Evolutionary conservation across 352 stramenopile genomes (phyloP).

Genomic region (Phytophthora ohioensis): DNA sequence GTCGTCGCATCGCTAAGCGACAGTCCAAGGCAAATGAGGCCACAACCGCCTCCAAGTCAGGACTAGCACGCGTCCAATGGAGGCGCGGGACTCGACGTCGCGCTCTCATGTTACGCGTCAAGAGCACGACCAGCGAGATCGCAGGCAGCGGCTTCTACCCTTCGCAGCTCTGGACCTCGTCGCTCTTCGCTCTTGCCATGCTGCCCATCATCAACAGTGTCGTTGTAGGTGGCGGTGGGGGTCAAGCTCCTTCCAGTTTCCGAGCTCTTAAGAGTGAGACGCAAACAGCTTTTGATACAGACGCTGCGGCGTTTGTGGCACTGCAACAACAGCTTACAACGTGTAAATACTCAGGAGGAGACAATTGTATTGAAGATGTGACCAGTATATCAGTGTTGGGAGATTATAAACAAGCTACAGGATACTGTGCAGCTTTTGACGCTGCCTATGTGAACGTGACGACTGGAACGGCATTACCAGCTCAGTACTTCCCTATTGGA

Average conservation of each 20-base stretch:
- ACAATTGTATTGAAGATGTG: slow-evolving; percentile 68
- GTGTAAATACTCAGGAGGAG: slow-evolving; percentile 73
- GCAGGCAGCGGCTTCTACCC: slow-evolving; percentile 52
- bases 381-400: slow-evolving; percentile 58
- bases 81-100: slow-evolving; percentile 25
- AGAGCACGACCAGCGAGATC: slow-evolving; percentile 51
- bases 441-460: slow-evolving; percentile 64
- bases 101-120: slow-evolving; percentile 44
- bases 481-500: slow-evolving; percentile 74
- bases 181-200: slow-evolving; percentile 51
- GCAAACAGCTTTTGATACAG: slow-evolving; percentile 44
- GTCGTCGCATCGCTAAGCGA: slow-evolving; percentile 20
- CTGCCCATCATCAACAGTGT: slow-evolving; percentile 60
- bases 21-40: slow-evolving; percentile 5
- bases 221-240: slow-evolving; percentile 36
- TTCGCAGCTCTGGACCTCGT: slow-evolving; percentile 48
- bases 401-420: slow-evolving; percentile 55
- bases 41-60: background rate
- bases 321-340: slow-evolving; percentile 60
- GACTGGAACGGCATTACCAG: slow-evolving; percentile 47
- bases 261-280: slow-evolving; percentile 35
- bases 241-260: slow-evolving; percentile 7
- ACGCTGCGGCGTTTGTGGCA: slow-evolving; percentile 45
- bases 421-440: slow-evolving; percentile 72
- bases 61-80: slow-evolving; percentile 42